Percentiles rank a stretch among this genome's conserved stretches.
Evolutionary conservation across 2,329 filamentous ascomycete genomes (phyloP).

Genomic region (Verticillium longisporum): DNA sequence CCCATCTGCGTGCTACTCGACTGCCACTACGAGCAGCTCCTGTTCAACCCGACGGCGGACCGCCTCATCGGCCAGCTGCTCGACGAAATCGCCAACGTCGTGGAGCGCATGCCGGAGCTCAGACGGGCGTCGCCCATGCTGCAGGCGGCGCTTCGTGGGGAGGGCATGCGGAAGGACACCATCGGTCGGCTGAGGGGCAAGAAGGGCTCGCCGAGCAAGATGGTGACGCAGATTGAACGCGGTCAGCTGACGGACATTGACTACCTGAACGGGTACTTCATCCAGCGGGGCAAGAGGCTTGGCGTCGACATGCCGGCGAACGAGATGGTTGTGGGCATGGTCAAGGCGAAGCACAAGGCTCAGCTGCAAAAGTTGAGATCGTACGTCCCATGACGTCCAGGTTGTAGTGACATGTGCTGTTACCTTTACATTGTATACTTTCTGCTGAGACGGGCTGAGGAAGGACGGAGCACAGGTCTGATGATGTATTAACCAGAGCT

Average conservation of each 20-base stretch:
- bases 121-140: conserved; percentile 50
- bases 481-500: not conserved
- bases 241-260: conserved; percentile 69
- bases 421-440: not conserved
- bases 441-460: not conserved
- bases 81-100: conserved; percentile 65
- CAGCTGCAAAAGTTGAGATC: conserved; percentile 22
- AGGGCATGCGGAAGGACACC: conserved; percentile 55
- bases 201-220: conserved; percentile 50
- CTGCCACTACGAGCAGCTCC: conserved; percentile 63
- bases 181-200: conserved; percentile 48
- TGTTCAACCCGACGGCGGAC: conserved; percentile 59
- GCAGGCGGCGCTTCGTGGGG: conserved; percentile 46
- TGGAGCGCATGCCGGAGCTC: conserved; percentile 69
- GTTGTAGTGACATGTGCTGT: not conserved
- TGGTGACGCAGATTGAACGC: conserved; percentile 58
- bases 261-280: conserved; percentile 84
- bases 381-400: conserved; percentile 25
- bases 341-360: conserved; percentile 58
- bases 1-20: conserved; percentile 76
- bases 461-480: not conserved
- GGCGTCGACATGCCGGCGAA: conserved; percentile 69
- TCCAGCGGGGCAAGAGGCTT: conserved; percentile 63
- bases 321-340: conserved; percentile 62
- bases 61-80: conserved; percentile 65